phyloP scores from a whole-genome alignment of 2,329 filamentous ascomycete species.

The Fusarium protoensiforme region DNA sequence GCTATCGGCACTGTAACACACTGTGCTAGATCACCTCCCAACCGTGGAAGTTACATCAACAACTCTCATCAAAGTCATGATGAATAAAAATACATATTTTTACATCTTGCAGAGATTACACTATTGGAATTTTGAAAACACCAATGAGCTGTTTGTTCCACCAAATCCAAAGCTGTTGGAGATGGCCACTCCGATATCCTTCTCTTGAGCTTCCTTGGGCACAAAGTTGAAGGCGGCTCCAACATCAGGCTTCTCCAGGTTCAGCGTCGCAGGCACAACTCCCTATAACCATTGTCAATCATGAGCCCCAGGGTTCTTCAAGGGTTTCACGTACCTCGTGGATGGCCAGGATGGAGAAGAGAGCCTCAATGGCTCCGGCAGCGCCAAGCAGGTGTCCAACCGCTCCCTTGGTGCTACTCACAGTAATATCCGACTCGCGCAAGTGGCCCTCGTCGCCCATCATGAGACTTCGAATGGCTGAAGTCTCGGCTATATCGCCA shows the following conservation, averaged over 20 bases:
- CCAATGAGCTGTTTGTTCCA: slow-evolving; percentile 91
- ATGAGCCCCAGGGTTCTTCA: background rate
- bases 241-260: slow-evolving; percentile 74
- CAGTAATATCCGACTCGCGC: slow-evolving; percentile 73
- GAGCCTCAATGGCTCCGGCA: slow-evolving; percentile 88
- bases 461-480: slow-evolving; percentile 82
- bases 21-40: slow-evolving; percentile 20
- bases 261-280: slow-evolving; percentile 85
- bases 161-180: slow-evolving; percentile 99
- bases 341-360: slow-evolving; percentile 85
- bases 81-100: slow-evolving; percentile 6
- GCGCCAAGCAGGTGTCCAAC: slow-evolving; percentile 92
- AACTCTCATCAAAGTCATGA: background rate
- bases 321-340: slow-evolving; percentile 70
- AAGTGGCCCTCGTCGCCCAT: slow-evolving; percentile 75
- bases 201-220: slow-evolving; percentile 75
- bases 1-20: background rate
- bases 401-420: slow-evolving; percentile 95
- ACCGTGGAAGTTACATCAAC: background rate
- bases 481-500: slow-evolving; percentile 89
- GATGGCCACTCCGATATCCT: slow-evolving; percentile 77
- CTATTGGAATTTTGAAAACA: slow-evolving; percentile 65
- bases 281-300: slow-evolving; percentile 64
- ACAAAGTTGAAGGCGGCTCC: slow-evolving; percentile 89
- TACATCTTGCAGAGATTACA: background rate